These are phyloP conservation scores for Apiospora marii DNA, from an alignment of 2,329 filamentous ascomycete species.

Conservation along the genomic window DNA sequence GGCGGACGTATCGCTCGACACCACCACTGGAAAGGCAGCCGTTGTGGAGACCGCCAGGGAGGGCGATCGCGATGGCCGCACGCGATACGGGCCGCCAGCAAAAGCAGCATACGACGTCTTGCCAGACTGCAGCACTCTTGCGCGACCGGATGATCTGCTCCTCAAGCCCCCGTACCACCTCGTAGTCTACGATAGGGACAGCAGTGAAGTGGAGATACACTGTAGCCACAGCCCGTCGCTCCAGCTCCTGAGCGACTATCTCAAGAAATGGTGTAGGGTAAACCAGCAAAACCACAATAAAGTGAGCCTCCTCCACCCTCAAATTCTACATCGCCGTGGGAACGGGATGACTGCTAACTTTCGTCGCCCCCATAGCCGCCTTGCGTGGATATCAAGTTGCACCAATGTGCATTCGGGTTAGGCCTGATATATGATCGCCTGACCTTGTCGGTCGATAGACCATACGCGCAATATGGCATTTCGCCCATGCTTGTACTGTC, in stretches of 20 bases:
- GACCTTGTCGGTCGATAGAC: constrained; percentile 45
- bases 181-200: constrained; percentile 44
- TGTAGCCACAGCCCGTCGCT: constrained; percentile 57
- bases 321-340: background rate
- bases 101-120: constrained; percentile 42
- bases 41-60: constrained; percentile 24
- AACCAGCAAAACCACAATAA: constrained; percentile 49
- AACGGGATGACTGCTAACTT: background rate
- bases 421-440: constrained; percentile 54
- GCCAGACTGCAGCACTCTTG: constrained; percentile 50
- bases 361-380: constrained; percentile 46
- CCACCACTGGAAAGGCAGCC: constrained; percentile 35
- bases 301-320: constrained; percentile 35
- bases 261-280: constrained; percentile 55
- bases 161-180: constrained; percentile 57
- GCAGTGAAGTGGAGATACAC: constrained; percentile 49
- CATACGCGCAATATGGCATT: constrained; percentile 44
- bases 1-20: constrained; percentile 51
- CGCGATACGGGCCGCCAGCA: background rate
- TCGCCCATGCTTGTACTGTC: constrained; percentile 53
- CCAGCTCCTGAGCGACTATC: constrained; percentile 53
- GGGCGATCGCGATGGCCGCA: background rate
- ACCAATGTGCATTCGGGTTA: constrained; percentile 54
- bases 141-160: constrained; percentile 57
- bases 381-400: constrained; percentile 49